phyloP scores from a whole-genome alignment of 2,329 filamentous ascomycete genomes.

The Pseudogymnoascus sp. region DNA sequence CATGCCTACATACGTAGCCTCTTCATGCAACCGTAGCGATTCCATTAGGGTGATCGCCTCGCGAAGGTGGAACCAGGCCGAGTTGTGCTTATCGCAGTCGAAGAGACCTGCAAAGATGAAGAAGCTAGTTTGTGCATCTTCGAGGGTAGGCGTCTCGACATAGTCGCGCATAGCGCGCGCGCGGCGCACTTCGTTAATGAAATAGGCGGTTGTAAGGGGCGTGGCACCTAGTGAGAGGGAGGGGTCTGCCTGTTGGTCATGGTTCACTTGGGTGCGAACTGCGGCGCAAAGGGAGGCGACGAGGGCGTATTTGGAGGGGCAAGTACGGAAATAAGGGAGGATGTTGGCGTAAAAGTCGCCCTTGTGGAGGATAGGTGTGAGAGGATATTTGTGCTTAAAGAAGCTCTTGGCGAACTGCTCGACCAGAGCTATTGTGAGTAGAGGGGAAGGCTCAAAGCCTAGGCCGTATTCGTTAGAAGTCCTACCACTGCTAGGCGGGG shows the following conservation, averaged over 20 bases:
- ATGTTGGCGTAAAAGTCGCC: constrained; percentile 16
- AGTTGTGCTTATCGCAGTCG: constrained; percentile 27
- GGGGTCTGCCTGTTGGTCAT: not conserved
- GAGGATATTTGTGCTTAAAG: constrained; percentile 28
- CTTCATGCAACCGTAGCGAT: constrained; percentile 26
- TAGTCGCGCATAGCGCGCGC: constrained; percentile 22
- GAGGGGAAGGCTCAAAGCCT: not conserved
- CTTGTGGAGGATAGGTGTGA: constrained; percentile 29
- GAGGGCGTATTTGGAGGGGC: constrained; percentile 24
- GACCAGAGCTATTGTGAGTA: not conserved
- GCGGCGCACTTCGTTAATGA: constrained; percentile 25
- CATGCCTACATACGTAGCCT: constrained; percentile 20
- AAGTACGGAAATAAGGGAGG: constrained; percentile 13
- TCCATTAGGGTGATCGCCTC: constrained; percentile 28
- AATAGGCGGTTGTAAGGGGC: not conserved
- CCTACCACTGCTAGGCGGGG: not conserved
- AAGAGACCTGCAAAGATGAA: constrained; percentile 29
- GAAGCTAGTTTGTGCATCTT: constrained; percentile 28
- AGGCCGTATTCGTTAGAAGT: not conserved
- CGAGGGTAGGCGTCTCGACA: constrained; percentile 25
- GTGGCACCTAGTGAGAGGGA: constrained; percentile 16
- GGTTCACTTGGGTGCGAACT: constrained; percentile 22
- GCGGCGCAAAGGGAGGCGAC: constrained; percentile 27
- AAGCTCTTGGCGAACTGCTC: not conserved
- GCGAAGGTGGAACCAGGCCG: constrained; percentile 29